Conservation (phyloP, 768 basidiomycete genomes). For the Mycena sanguinolenta region DNA sequence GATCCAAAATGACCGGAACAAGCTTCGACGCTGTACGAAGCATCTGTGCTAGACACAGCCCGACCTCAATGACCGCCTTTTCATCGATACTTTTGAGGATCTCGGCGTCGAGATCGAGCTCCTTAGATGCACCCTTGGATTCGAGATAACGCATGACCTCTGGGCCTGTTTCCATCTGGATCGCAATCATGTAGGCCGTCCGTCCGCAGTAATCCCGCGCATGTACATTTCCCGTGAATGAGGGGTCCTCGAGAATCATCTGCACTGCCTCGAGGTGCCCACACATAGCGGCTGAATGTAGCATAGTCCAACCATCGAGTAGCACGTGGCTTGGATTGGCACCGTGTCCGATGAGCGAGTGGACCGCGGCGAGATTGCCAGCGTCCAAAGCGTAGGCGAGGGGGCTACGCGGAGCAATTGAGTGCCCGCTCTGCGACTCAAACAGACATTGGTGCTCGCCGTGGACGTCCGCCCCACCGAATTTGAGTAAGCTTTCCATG, state of each 20-base stretch:
- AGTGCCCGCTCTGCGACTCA: too few relatives aligned
- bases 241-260: not conserved
- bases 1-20: slow-evolving; percentile 2
- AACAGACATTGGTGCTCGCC: too few relatives aligned
- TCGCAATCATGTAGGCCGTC: not conserved
- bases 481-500: too few relatives aligned
- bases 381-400: not conserved
- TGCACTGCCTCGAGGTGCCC: not conserved
- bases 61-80: not conserved
- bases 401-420: not conserved
- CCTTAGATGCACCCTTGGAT: not conserved
- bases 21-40: not conserved
- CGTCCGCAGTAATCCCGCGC: not conserved
- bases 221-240: not conserved
- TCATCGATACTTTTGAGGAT: not conserved
- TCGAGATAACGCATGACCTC: not conserved
- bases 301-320: not conserved
- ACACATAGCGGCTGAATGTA: not conserved
- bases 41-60: not conserved
- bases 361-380: not conserved
- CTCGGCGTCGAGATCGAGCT: not conserved
- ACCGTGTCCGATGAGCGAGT: not conserved
- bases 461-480: too few relatives aligned
- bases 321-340: not conserved
- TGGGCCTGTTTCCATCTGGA: not conserved